Percentiles rank a stretch among this genome's conserved stretches.
phyloP scores from a whole-genome alignment of 2,329 filamentous ascomycete genomes.

The Trichoderma sp. region DNA sequence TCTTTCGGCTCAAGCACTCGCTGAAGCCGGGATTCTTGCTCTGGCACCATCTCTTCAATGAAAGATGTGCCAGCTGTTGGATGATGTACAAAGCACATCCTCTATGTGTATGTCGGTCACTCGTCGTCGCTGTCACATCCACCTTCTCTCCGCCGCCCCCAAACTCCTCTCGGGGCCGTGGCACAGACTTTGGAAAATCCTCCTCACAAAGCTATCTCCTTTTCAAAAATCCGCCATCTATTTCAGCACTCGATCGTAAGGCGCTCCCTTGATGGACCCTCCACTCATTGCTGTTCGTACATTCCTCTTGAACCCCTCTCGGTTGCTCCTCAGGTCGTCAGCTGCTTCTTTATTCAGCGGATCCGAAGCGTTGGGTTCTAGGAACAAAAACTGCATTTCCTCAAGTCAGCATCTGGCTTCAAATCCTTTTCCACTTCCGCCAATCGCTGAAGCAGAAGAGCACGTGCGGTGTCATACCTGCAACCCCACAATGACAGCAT shows the following conservation, averaged over 20 bases:
- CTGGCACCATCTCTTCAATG: not conserved
- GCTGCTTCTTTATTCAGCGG: constrained; percentile 98
- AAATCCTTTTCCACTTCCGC: not conserved
- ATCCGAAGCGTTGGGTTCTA: constrained; percentile 94
- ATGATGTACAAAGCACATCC: not conserved
- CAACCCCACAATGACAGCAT: constrained; percentile 91
- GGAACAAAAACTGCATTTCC: constrained; percentile 77
- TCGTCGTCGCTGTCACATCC: not conserved
- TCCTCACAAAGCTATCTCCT: not conserved
- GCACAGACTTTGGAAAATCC: not conserved
- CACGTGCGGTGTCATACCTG: constrained; percentile 54
- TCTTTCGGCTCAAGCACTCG: not conserved
- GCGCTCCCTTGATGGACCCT: constrained; percentile 66
- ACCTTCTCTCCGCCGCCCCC: not conserved
- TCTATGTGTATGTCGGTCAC: constrained; percentile 6
- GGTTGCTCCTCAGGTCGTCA: constrained; percentile 80
- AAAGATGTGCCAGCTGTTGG: not conserved
- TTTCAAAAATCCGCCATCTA: constrained; percentile 33
- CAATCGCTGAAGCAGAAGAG: not conserved
- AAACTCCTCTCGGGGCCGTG: not conserved
- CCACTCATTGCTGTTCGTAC: constrained; percentile 82
- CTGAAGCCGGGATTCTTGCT: not conserved
- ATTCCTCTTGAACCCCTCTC: constrained; percentile 88
- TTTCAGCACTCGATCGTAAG: constrained; percentile 76
- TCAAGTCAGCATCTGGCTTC: not conserved